A percentile compares a stretch with the other conserved stretches of the same genome.
Evolutionary conservation across 1,139 yeast species (phyloP).

Genomic region (Magnusiomyces paraingens): DNA sequence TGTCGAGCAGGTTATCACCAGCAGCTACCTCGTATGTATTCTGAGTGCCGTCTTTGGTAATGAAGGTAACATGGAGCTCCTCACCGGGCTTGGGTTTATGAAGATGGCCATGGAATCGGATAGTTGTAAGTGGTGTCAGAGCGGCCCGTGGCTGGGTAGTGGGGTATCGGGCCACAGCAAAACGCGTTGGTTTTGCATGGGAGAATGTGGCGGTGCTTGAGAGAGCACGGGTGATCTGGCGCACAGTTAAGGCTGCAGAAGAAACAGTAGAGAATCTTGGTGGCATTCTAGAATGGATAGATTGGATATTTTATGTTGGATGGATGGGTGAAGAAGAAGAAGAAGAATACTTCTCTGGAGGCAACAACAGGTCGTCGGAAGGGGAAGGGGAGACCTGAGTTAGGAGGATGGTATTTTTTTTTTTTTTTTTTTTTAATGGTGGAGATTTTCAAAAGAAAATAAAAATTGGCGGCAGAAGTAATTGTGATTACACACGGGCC

Average conservation of each 20-base stretch:
- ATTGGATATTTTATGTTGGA: too few species aligned
- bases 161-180: background rate
- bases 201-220: background rate
- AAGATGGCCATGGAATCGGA: conserved; percentile 66
- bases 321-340: too few species aligned
- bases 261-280: background rate
- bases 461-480: too few species aligned
- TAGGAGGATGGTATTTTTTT: too few species aligned
- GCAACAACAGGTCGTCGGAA: too few species aligned
- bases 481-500: too few species aligned
- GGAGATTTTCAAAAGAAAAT: too few species aligned
- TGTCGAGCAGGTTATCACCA: conserved; percentile 86
- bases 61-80: conserved; percentile 83
- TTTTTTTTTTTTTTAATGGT: too few species aligned
- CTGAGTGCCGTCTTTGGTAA: conserved; percentile 86
- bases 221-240: background rate
- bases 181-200: background rate
- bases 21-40: conserved; percentile 78
- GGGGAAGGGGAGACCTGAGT: too few species aligned
- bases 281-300: too few species aligned
- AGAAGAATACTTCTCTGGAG: too few species aligned
- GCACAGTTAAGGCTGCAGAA: background rate
- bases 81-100: conserved; percentile 91
- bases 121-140: background rate
- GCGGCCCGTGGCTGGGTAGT: background rate